Evolutionary conservation across 1,139 yeast genomes (phyloP), one percentile per base, ranked within the genome.

Genomic region (Debaryomycetaceae sp.): DNA sequence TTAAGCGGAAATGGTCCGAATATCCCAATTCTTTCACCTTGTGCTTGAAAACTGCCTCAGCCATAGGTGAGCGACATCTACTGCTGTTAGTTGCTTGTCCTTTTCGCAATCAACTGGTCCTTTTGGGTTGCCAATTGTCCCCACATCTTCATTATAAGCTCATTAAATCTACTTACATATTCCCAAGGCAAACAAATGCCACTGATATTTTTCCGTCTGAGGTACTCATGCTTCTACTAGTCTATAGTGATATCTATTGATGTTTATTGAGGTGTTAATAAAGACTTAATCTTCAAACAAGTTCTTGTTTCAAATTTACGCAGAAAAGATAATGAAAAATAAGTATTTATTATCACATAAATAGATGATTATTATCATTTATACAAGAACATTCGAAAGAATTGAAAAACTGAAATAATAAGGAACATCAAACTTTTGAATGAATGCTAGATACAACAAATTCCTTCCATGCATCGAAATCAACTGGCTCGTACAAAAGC

Each of bases 11-110:
- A 28, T 54, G 52, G n/a, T 57, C 48, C 2, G 53, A 40, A 32
- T 73, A 71, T 0, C 80, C 76, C 26, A 66, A 55, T 41, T 73
- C 57, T 35, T 78, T 59, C 4, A 87, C 95, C 19, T 71, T 70
- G 45, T 87, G 81, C 39, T 70, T 71, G 65, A 89, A 88, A 1
- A 89, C 86, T 0, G 96, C 97, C 59, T 91, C 98, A 0, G 98
- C 98, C 98, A 91, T 91, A 8, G 98, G 97, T 1, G 97, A 89
- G 40, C 98, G 92, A 57, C 98, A 91, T 34, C 86, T 81, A 37
- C 42, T 13, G 5, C 17, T 39, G 53, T 51, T 54, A 51, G 52
- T 53, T 44, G 9, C 32, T 13, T 3, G 15, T 8, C 17, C 9
- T 13, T 30, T 4, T 8, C 8, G 11, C 11, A 24, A 24, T 8